Base-by-base conservation (phyloP, 352 stramenopile species). In the Phytopythium oedochilum region DNA sequence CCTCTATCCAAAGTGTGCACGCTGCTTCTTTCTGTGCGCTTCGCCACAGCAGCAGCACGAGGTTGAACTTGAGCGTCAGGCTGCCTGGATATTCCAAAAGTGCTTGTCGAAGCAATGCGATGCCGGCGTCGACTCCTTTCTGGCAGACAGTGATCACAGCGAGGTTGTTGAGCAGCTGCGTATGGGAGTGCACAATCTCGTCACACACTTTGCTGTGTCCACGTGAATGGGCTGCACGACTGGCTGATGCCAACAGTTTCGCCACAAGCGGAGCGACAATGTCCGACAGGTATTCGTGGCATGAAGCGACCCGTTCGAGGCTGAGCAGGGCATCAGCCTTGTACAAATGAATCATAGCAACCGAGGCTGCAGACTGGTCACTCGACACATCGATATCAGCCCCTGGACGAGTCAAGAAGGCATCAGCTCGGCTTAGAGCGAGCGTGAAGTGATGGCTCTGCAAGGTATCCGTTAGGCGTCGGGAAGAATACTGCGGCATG, bases 121-220 rank as follows among this genome's bases (percentile, higher is more conserved):
- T 62, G 4, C 63, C 81, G 5, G 45, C n/a, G 15, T 83, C 68
- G 5, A 73, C 47, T 12, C 64, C 70, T 31, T 70, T 49, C 5
- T 53, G 44, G 45, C 83, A 92, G 23, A 70, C 71, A 2, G 65
- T 59, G 0, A 53, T 71, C 23, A 93, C 61, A 7, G 85, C 83
- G 18, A 93, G 43, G 57, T 95, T 95, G 61, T 92, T 92, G 6
- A 92, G 51, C 15, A 94, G 39, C 22, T 90, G 78, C 1, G 62
- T 60, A 44, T 89, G 80, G 45, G 70, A 77, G 5, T 54, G 20
- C 23, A 11, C 2, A n/a, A 86, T 26, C 45, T 88, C 77, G 48
- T 46, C 48, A 2, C 48, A 23, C 15, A 20, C 12, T 9, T 11
- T 15, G 0, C 14, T 47, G 22, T 47, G 22, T 15, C 12, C 5